Conservation (phyloP, 768 basidiomycete species). For the Chalciporus piperatus region DNA sequence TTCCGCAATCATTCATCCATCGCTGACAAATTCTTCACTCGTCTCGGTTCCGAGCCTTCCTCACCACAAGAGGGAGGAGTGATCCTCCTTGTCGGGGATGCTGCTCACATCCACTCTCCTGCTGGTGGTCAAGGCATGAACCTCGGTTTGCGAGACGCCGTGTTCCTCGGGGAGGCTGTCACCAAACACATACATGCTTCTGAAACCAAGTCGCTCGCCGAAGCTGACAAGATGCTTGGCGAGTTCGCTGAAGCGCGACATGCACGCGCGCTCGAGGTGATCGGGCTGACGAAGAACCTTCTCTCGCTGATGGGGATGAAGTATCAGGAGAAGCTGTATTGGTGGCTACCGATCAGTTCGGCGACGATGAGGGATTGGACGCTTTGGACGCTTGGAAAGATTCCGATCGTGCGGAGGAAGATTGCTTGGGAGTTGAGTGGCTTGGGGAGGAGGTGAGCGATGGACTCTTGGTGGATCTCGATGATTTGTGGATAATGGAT, state of each 20-base stretch:
- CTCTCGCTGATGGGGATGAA: constrained; percentile 23
- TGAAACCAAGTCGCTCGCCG: constrained; percentile 7
- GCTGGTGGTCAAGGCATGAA: constrained; percentile 61
- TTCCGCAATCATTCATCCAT: constrained; percentile 47
- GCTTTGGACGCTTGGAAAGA: constrained; percentile 20
- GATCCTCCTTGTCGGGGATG: constrained; percentile 41
- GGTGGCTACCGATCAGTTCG: constrained; percentile 31
- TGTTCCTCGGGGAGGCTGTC: constrained; percentile 43
- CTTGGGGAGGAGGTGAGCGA: constrained; percentile 18
- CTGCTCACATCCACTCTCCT: constrained; percentile 54
- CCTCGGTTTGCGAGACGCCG: constrained; percentile 51
- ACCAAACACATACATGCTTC: constrained; percentile 32
- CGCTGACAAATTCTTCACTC: constrained; percentile 39
- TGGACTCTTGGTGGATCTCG: too few relatives aligned
- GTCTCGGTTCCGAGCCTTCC: constrained; percentile 15
- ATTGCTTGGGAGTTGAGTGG: constrained; percentile 29
- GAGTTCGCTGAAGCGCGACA: constrained; percentile 37
- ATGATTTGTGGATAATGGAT: too few relatives aligned
- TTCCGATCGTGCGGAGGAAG: constrained; percentile 17
- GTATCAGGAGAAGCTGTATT: constrained; percentile 2
- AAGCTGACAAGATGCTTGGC: constrained; percentile 33
- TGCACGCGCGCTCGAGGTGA: constrained; percentile 40
- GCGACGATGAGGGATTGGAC: constrained; percentile 26
- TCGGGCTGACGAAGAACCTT: constrained; percentile 39
- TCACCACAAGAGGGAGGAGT: constrained; percentile 11